These are phyloP conservation scores for Mortierella sp. DNA, from an alignment of 371 early-diverging fungal genomes.

Conservation along the genomic window DNA sequence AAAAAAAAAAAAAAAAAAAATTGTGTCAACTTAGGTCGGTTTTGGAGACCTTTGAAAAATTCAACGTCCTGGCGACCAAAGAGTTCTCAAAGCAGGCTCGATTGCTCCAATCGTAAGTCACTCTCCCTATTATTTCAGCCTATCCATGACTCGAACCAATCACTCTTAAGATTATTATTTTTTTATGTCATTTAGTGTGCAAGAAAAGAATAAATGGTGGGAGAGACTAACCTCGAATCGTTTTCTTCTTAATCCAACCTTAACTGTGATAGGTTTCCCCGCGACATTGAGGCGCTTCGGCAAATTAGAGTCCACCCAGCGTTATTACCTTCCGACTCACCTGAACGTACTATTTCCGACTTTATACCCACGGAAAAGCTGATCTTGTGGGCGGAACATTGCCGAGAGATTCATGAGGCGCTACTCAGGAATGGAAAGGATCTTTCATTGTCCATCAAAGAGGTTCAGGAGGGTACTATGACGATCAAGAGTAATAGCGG, in stretches of 20 bases:
- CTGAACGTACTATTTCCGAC: slow-evolving; percentile 43
- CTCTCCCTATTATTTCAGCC: not conserved
- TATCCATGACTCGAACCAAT: too few relatives aligned
- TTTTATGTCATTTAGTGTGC: too few relatives aligned
- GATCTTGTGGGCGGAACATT: slow-evolving; percentile 45
- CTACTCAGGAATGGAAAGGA: slow-evolving; percentile 42
- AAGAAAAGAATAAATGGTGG: too few relatives aligned
- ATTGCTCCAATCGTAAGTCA: slow-evolving; percentile 49
- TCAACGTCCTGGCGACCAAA: slow-evolving; percentile 48
- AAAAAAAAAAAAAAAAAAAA: too few relatives aligned
- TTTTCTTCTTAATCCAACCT: too few relatives aligned
- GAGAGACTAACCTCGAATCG: too few relatives aligned
- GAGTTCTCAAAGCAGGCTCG: slow-evolving; percentile 51
- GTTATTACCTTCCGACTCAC: slow-evolving; percentile 31
- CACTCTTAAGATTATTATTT: too few relatives aligned
- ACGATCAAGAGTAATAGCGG: slow-evolving; percentile 48
- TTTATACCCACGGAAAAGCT: slow-evolving; percentile 52
- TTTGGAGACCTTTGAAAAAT: slow-evolving; percentile 51
- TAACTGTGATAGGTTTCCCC: slow-evolving; percentile 46
- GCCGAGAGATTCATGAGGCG: slow-evolving; percentile 45
- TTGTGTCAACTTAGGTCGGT: slow-evolving; percentile 36
- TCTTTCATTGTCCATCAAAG: slow-evolving; percentile 38
- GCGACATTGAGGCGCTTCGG: slow-evolving; percentile 49
- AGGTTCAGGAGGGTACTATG: slow-evolving; percentile 47
- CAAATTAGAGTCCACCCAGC: slow-evolving; percentile 54